Evolutionary conservation across 495 filamentous ascomycete genomes (phyloP).

Genomic region (Sabuloglossum arenarium): DNA sequence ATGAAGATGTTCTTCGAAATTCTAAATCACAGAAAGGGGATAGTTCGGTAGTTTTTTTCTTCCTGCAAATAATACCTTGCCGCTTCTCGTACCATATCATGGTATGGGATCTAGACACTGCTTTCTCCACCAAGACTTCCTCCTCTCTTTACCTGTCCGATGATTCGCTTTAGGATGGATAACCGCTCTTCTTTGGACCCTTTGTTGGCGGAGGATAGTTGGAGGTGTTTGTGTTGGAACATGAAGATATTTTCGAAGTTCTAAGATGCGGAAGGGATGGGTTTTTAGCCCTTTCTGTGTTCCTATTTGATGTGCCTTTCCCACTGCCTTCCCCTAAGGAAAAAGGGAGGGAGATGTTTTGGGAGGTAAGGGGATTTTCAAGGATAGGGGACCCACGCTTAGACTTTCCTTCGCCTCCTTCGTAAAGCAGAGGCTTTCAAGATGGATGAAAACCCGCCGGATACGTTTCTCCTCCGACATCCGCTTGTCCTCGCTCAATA

Average conservation of each 20-base stretch:
- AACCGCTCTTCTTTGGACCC: background rate
- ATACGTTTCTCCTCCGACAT: background rate
- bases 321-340: too few relatives aligned
- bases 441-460: slow-evolving; percentile 1
- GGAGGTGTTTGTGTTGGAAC: background rate
- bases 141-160: background rate
- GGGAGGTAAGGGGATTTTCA: background rate
- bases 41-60: too few relatives aligned
- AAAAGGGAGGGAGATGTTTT: background rate
- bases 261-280: background rate
- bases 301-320: background rate
- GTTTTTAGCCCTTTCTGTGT: background rate
- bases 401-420: slow-evolving; percentile 3
- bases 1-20: too few relatives aligned
- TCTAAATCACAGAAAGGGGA: too few relatives aligned
- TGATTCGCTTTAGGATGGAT: background rate
- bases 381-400: background rate
- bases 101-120: too few relatives aligned
- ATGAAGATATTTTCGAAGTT: background rate
- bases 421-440: slow-evolving; percentile 2
- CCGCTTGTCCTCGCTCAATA: background rate
- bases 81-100: too few relatives aligned
- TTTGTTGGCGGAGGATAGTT: background rate
- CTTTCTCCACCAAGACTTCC: background rate
- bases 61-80: too few relatives aligned